Evolutionary conservation across 2,329 filamentous ascomycete genomes (phyloP).

Genomic region (Diaporthe citri): DNA sequence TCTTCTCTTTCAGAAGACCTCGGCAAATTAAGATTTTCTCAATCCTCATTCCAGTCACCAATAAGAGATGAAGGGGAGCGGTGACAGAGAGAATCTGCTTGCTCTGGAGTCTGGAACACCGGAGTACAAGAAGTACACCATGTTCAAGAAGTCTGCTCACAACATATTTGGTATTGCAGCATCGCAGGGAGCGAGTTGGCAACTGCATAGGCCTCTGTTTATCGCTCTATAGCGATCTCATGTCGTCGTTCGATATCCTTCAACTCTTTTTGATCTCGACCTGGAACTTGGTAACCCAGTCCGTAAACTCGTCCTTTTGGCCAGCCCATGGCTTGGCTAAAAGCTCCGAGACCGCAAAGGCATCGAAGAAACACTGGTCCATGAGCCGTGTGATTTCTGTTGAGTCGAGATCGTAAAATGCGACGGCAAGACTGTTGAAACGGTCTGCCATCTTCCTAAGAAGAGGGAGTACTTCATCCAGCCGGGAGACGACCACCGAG

Average conservation of each 20-base stretch:
- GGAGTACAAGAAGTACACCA: neutral
- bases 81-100: neutral
- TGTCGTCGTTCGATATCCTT: neutral
- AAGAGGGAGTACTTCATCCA: slow-evolving; percentile 69
- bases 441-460: slow-evolving; percentile 73
- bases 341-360: slow-evolving; percentile 67
- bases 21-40: no score
- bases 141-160: neutral
- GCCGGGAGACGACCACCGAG: slow-evolving; percentile 52
- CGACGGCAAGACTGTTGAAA: slow-evolving; percentile 77
- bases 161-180: neutral
- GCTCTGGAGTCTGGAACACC: neutral
- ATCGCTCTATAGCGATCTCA: neutral
- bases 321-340: slow-evolving; percentile 73
- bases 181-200: neutral
- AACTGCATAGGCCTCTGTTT: neutral
- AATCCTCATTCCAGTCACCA: neutral
- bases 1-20: neutral
- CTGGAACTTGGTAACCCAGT: slow-evolving; percentile 76
- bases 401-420: slow-evolving; percentile 78
- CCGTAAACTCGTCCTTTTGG: slow-evolving; percentile 79
- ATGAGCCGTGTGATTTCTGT: slow-evolving; percentile 70
- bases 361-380: slow-evolving; percentile 70
- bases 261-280: slow-evolving; percentile 61
- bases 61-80: neutral